A percentile compares a stretch with the other conserved stretches of the same genome.
These are phyloP conservation scores for Singerocomus inundabilis DNA, from an alignment of 1,284 basidiomycete genomes.

Conservation along the genomic window DNA sequence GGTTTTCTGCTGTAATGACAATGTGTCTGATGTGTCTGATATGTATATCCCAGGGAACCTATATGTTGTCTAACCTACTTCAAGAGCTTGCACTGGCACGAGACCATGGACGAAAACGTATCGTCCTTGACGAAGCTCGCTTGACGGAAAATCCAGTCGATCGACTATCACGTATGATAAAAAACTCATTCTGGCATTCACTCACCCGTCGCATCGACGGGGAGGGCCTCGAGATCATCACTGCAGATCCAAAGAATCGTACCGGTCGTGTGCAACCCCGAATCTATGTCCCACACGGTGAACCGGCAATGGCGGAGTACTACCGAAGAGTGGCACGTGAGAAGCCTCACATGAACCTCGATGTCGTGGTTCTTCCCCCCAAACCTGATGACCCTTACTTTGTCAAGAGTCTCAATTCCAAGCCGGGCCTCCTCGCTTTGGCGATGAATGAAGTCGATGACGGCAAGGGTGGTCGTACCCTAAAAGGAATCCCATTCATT, in stretches of 20 bases:
- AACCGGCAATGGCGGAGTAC: slow-evolving; percentile 93
- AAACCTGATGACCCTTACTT: slow-evolving; percentile 86
- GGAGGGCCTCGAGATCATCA: slow-evolving; percentile 94
- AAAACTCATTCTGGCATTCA: slow-evolving; percentile 97
- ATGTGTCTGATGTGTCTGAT: slow-evolving; percentile 7
- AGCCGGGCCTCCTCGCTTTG: slow-evolving; percentile 91
- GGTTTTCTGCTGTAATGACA: slow-evolving; percentile 30
- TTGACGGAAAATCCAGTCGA: slow-evolving; percentile 97
- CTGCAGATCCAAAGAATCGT: slow-evolving; percentile 95
- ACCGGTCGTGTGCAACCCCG: slow-evolving; percentile 83
- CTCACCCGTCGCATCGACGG: slow-evolving; percentile 96
- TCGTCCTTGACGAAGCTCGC: slow-evolving; percentile 96
- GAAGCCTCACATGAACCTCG: slow-evolving; percentile 87
- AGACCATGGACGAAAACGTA: slow-evolving; percentile 92
- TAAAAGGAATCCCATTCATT: slow-evolving; percentile 95
- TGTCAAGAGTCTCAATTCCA: slow-evolving; percentile 90
- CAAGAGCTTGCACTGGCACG: slow-evolving; percentile 98
- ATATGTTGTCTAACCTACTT: slow-evolving; percentile 98
- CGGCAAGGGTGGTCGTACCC: slow-evolving; percentile 69
- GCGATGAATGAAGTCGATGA: slow-evolving; percentile 94
- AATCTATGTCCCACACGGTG: slow-evolving; percentile 92
- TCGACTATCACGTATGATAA: slow-evolving; percentile 96
- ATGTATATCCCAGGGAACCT: slow-evolving; percentile 70
- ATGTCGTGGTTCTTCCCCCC: slow-evolving; percentile 85
- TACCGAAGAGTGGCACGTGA: slow-evolving; percentile 80